Percentiles rank a stretch among this genome's conserved stretches.
These are phyloP conservation scores for Striga asiatica DNA, from an alignment of 257 asterid species.

Conservation along the genomic window DNA sequence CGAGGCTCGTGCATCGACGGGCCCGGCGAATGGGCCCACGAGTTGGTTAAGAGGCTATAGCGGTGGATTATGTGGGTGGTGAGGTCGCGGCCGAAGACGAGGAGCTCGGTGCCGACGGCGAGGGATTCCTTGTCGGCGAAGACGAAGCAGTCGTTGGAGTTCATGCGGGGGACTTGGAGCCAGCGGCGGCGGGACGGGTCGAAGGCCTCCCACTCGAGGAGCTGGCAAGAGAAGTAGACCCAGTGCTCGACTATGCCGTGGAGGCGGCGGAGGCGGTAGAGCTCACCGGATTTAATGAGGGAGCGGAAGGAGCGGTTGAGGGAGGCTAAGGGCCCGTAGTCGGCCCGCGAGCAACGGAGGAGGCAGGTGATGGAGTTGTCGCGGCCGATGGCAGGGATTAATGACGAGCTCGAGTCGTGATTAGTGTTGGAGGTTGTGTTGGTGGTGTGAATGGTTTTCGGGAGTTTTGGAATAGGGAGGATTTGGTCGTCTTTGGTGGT, in stretches of 20 bases:
- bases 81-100: slow-evolving; percentile 72
- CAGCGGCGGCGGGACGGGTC: slow-evolving; percentile 81
- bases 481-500: slow-evolving; percentile 29
- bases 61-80: slow-evolving; percentile 60
- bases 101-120: slow-evolving; percentile 96
- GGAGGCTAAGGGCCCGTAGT: slow-evolving; percentile 74
- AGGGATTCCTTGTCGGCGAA: slow-evolving; percentile 85
- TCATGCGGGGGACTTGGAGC: slow-evolving; percentile 82
- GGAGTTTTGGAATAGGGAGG: slow-evolving; percentile 7
- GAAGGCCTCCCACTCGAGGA: slow-evolving; percentile 94
- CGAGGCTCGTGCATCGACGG: slow-evolving; percentile 74
- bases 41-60: slow-evolving; percentile 71
- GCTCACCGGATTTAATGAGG: slow-evolving; percentile 59
- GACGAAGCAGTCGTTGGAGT: slow-evolving; percentile 53
- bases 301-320: slow-evolving; percentile 60
- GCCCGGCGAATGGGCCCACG: slow-evolving; percentile 85
- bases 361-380: slow-evolving; percentile 82
- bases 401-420: slow-evolving; percentile 40
- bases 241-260: slow-evolving; percentile 72
- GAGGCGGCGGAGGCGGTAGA: slow-evolving; percentile 54
- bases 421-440: slow-evolving; percentile 11
- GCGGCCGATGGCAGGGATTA: slow-evolving; percentile 62
- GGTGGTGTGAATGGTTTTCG: slow-evolving; percentile 18
- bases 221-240: slow-evolving; percentile 90
- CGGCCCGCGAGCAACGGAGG: slow-evolving; percentile 67